Base-by-base conservation (phyloP, 768 basidiomycete genomes). In the Cyclocybe aegerita region DNA sequence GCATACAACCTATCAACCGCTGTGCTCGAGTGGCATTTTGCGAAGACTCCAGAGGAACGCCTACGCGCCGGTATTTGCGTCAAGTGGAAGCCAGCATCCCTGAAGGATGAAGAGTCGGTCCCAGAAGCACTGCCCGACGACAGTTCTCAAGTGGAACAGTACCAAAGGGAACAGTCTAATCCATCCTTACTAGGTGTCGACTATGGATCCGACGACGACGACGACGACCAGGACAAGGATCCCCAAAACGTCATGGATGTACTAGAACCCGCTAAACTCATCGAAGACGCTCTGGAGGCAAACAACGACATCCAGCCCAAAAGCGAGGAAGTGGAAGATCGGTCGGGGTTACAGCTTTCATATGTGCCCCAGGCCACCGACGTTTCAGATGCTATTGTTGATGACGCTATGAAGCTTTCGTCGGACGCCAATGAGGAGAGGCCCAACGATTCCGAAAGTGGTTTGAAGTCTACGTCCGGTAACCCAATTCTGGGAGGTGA, bases 11-110 rank as follows among this genome's bases (percentile, higher is more conserved):
- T 99, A 29, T 88, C 92, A 0, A 83, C 82, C 30, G 81, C 90
- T 17, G 87, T 93, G 15, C 78, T 90, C 6, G 88, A 93, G 59
- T 99, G 93, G 93, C 92, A 96, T 64, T 76, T 80, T 45, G 84
- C 88, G 16, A 78, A 75, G 9, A 75, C 76, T n/a, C 71, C 70
- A 15, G 85, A 85, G 57, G 83, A 85, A 52, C 80, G 91, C 36
- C 67, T 84, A 2, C 71, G 67, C 3, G 74, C 78, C 30, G 91
- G 91, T 11, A 85, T 86, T 35, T 83, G 80, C 60, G 79, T 84
- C 34, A 77, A 80, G 50, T 86, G 84, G 85, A 84, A 72, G 56
- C 77, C 73, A 16, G 73, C 78, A 5, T 64, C 65, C 33, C 64
- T 68, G 23, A 71, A 69, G 38, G 76, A 77, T 46, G 70, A 70